Conservation (phyloP, 805 yeast species). For the Saccharomycopsis sp. region DNA sequence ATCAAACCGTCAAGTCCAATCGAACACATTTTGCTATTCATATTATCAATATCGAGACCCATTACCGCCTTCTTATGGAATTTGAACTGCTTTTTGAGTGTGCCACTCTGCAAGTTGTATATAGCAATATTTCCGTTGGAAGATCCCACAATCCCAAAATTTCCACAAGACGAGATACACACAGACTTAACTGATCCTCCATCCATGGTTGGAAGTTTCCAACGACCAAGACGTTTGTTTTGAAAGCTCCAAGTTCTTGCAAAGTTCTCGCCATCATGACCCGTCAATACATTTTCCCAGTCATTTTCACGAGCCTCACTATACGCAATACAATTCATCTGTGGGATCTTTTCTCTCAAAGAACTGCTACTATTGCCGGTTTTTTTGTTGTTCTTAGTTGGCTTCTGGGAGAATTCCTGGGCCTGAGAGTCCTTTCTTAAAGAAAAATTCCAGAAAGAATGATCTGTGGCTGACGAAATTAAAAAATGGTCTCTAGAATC, state of each 20-base stretch:
- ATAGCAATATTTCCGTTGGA: constrained; percentile 77
- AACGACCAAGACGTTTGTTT: constrained; percentile 72
- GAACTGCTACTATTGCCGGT: constrained; percentile 38
- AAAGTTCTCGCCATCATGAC: constrained; percentile 72
- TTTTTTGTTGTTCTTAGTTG: constrained; percentile 35
- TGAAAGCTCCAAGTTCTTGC: constrained; percentile 91
- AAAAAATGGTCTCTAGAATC: constrained; percentile 77
- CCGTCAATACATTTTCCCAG: constrained; percentile 91
- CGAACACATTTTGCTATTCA: constrained; percentile 83
- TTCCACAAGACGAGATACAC: constrained; percentile 86
- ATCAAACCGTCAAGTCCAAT: constrained; percentile 85
- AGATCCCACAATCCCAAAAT: constrained; percentile 89
- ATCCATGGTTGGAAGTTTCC: constrained; percentile 68
- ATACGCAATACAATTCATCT: constrained; percentile 61
- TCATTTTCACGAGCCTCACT: constrained; percentile 73
- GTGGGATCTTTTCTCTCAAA: constrained; percentile 68
- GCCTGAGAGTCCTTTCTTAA: constrained; percentile 94
- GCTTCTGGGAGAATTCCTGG: constrained; percentile 81
- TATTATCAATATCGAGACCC: constrained; percentile 82
- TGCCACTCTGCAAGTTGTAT: constrained; percentile 90
- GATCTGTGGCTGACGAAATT: constrained; percentile 80
- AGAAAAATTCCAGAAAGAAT: constrained; percentile 85
- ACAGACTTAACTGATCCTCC: constrained; percentile 69
- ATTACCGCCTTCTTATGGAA: constrained; percentile 76
- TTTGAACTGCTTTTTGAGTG: constrained; percentile 59